These are phyloP conservation scores for Penicillium bialowiezense DNA, from an alignment of 495 filamentous ascomycete species.

Conservation along the genomic window DNA sequence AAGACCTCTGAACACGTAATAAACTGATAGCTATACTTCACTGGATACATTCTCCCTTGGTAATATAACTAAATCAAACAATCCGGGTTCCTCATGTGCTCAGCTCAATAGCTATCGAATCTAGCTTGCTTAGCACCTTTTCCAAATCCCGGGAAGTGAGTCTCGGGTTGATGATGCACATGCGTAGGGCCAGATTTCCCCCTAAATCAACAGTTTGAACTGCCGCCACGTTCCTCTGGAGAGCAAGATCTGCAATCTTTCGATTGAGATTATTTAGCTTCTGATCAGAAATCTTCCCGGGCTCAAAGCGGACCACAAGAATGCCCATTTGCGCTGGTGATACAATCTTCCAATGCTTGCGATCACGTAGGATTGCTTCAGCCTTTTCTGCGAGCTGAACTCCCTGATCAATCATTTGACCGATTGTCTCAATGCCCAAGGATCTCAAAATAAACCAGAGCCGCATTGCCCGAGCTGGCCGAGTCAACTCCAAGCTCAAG, in stretches of 20 bases:
- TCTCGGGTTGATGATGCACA: not conserved
- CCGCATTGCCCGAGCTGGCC: constrained; percentile 22
- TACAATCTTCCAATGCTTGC: not conserved
- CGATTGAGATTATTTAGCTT: not conserved
- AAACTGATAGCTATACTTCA: no score
- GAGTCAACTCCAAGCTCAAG: constrained; percentile 19
- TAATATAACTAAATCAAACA: no score
- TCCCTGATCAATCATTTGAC: constrained; percentile 12
- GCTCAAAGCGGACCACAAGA: not conserved
- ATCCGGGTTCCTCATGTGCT: no score
- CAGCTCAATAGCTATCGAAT: no score
- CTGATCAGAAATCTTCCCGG: not conserved
- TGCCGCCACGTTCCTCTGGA: not conserved
- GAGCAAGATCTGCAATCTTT: not conserved
- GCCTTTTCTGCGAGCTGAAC: not conserved
- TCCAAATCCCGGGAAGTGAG: no score
- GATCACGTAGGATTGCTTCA: not conserved
- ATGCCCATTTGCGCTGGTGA: not conserved
- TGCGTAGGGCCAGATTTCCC: not conserved
- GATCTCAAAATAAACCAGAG: constrained; percentile 24
- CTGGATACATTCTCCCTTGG: no score
- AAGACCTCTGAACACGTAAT: no score
- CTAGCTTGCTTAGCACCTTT: no score
- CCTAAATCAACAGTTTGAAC: not conserved
- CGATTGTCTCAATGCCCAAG: constrained; percentile 19